Percentiles rank a stretch among this genome's conserved stretches.
phyloP scores from a whole-genome alignment of 345 rosid species.

The Citrus sinensis region DVS_A1.0 CM039167.1:16514001-16514500 shows the following conservation, averaged over 20 bases:
- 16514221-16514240: background rate
- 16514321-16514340: too few relatives aligned
- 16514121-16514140: constrained; percentile 19
- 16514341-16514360: too few relatives aligned
- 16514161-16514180: constrained; percentile 39
- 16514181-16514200: constrained; percentile 13
- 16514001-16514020: background rate
- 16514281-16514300: too few relatives aligned
- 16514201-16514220: background rate
- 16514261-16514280: too few relatives aligned
- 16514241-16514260: background rate
- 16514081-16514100: constrained; percentile 36
- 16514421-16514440: too few relatives aligned
- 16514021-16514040: background rate
- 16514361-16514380: too few relatives aligned
- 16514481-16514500: too few relatives aligned
- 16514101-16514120: constrained; percentile 32
- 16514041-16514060: constrained; percentile 1
- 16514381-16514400: too few relatives aligned
- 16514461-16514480: too few relatives aligned
- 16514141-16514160: constrained; percentile 22
- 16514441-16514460: too few relatives aligned
- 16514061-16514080: constrained; percentile 34
- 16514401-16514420: too few relatives aligned
- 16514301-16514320: background rate